Conservation (phyloP, 768 basidiomycete species). For the Tephrocybe sp. region DNA sequence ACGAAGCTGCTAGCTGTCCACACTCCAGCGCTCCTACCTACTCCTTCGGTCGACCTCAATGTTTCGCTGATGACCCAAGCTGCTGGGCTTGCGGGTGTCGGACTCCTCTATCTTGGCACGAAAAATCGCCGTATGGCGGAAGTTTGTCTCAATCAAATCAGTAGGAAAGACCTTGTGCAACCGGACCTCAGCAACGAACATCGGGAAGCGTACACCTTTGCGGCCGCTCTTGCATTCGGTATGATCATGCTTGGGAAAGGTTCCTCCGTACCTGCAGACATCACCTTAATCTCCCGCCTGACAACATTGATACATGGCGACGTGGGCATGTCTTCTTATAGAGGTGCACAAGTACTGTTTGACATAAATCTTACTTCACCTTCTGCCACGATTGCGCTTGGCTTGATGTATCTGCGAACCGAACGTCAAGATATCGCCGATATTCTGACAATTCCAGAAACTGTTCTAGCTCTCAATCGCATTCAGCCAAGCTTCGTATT, state of each 20-base stretch:
- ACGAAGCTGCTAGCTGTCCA: slow-evolving; percentile 92
- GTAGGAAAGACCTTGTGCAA: slow-evolving; percentile 71
- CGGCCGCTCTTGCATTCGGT: slow-evolving; percentile 88
- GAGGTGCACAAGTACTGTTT: slow-evolving; percentile 46
- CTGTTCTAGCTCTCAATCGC: slow-evolving; percentile 74
- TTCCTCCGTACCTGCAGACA: slow-evolving; percentile 73
- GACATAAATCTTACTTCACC: slow-evolving; percentile 92
- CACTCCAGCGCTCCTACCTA: slow-evolving; percentile 89
- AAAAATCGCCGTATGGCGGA: slow-evolving; percentile 92
- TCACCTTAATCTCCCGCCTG: slow-evolving; percentile 64
- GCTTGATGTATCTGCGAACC: slow-evolving; percentile 90
- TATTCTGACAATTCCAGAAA: slow-evolving; percentile 80
- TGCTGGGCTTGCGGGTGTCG: slow-evolving; percentile 84
- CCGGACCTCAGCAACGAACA: slow-evolving; percentile 87
- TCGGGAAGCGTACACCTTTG: slow-evolving; percentile 89
- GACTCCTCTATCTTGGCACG: slow-evolving; percentile 87
- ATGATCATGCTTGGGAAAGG: slow-evolving; percentile 96
- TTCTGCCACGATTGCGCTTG: slow-evolving; percentile 86
- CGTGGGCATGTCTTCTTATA: slow-evolving; percentile 39
- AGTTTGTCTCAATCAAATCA: slow-evolving; percentile 83
- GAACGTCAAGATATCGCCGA: slow-evolving; percentile 84
- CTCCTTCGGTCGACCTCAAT: slow-evolving; percentile 84
- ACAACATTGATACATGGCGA: slow-evolving; percentile 79
- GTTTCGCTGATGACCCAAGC: slow-evolving; percentile 89
- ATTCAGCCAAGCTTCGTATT: slow-evolving; percentile 89